These are phyloP conservation scores for Penicillium canariense DNA, from an alignment of 495 filamentous ascomycete species.

Conservation along the genomic window DNA sequence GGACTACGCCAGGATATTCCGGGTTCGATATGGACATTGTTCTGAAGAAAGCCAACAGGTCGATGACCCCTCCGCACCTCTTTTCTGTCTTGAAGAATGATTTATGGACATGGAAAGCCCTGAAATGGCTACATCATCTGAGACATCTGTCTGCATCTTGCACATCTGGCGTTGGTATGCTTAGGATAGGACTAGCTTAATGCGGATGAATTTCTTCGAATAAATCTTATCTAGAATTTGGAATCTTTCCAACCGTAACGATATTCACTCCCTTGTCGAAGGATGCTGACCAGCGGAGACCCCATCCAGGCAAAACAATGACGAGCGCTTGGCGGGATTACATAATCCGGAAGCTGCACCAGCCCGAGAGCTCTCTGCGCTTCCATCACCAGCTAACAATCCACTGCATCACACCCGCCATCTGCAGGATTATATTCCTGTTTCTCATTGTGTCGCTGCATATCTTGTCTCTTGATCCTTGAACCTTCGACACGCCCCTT, in stretches of 20 bases:
- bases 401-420: slow-evolving; percentile 30
- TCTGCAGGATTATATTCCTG: slow-evolving; percentile 24
- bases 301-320: slow-evolving; percentile 18
- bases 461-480: background rate
- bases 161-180: background rate
- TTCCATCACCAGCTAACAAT: slow-evolving; percentile 45
- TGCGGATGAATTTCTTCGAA: no score
- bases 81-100: slow-evolving; percentile 33
- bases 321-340: slow-evolving; percentile 35
- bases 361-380: slow-evolving; percentile 38
- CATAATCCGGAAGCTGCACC: slow-evolving; percentile 45
- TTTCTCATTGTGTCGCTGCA: slow-evolving; percentile 15
- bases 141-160: background rate
- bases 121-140: no score
- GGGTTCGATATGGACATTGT: slow-evolving; percentile 37
- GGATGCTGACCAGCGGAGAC: background rate
- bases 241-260: no score
- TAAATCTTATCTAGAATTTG: background rate
- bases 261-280: no score
- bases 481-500: slow-evolving; percentile 3
- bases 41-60: slow-evolving; percentile 7
- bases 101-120: background rate
- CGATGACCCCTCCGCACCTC: slow-evolving; percentile 18
- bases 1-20: slow-evolving; percentile 35
- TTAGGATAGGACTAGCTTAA: no score